phyloP scores from a whole-genome alignment of 768 basidiomycete genomes.

The Amanita rubescens region DNA sequence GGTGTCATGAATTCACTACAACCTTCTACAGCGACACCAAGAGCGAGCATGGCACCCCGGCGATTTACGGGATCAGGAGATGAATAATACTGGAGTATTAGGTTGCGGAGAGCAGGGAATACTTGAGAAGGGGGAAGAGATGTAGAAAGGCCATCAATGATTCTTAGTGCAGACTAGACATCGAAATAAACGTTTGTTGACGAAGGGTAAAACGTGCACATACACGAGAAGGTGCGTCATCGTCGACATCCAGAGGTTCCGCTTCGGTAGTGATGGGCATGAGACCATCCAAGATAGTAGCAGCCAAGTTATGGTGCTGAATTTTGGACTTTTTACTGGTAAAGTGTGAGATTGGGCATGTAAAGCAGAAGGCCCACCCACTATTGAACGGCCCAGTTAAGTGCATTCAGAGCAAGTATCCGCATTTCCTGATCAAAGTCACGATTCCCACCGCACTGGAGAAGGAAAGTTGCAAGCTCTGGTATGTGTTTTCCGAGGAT shows the following conservation, averaged over 20 bases:
- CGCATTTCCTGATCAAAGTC: constrained; percentile 73
- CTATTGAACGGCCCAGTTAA: constrained; percentile 98
- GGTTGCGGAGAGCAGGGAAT: constrained; percentile 81
- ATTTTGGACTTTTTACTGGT: constrained; percentile 93
- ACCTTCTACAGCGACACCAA: constrained; percentile 94
- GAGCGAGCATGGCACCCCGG: constrained; percentile 89
- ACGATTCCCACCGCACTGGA: constrained; percentile 75
- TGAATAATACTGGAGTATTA: constrained; percentile 80
- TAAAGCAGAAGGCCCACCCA: constrained; percentile 17
- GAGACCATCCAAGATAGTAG: constrained; percentile 80
- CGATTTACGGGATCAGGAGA: constrained; percentile 74
- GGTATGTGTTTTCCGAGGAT: constrained; percentile 83
- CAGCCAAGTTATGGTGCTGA: constrained; percentile 77
- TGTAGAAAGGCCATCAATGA: constrained; percentile 88
- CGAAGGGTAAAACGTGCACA: constrained; percentile 17
- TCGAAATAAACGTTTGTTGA: neutral
- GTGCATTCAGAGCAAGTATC: constrained; percentile 83
- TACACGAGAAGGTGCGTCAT: constrained; percentile 88
- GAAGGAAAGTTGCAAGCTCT: constrained; percentile 82
- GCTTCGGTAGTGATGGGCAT: constrained; percentile 93
- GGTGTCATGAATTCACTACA: constrained; percentile 98
- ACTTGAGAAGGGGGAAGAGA: constrained; percentile 91
- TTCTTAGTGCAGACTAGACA: constrained; percentile 80
- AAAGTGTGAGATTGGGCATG: constrained; percentile 7
- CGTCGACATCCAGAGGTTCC: constrained; percentile 90